Evolutionary conservation across 345 rosid species (phyloP), one percentile per base, ranked within the genome.

Genomic region (Clausena lansium): DNA sequence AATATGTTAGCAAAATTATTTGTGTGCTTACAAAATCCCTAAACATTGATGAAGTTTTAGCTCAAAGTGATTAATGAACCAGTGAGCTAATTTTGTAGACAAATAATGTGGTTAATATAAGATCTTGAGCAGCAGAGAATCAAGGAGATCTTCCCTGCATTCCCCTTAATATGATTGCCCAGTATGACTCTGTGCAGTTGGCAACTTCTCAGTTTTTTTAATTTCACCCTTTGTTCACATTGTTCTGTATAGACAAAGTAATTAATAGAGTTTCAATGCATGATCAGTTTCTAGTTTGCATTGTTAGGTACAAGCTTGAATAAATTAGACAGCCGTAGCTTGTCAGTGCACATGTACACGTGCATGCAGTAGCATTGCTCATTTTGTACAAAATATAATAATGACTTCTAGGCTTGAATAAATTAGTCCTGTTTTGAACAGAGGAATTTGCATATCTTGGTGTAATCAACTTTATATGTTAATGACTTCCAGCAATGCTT

Each of bases 391-490:
- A 45, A 45, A 11, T 45, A 45, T 45, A 45, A 3, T 4, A 45
- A 45, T 45, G 50, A 45, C 15, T 45, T 45, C 50, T 13, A 45
- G 17, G 0, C 50, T 45, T 14, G 50, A 11, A 45, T 45, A 45
- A 45, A 13, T 45, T 0, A 45, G 50, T 72, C 33, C 65, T 3
- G n/a, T 33, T 52, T 4, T 2, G 14, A 70, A 54, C 41, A 22
- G 27, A 35, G 8, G 22, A 33, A 14, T 45, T 38, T 36, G 27
- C 36, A 36, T 35, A 24, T 59, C 27, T 1, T 27, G 22, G 22
- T 58, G 38, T 58, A 38, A 73, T 73, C 67, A 59, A 73, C 50
- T 62, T 15, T 58, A 73, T 35, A 10, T 73, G 35, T 58, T 24
- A 17, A 5, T 7, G 39, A 57, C 50, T 57, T 72, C 39, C 36